Evolutionary conservation across 768 basidiomycete genomes (phyloP).

Genomic region (Leccinum aurantiacum): DNA sequence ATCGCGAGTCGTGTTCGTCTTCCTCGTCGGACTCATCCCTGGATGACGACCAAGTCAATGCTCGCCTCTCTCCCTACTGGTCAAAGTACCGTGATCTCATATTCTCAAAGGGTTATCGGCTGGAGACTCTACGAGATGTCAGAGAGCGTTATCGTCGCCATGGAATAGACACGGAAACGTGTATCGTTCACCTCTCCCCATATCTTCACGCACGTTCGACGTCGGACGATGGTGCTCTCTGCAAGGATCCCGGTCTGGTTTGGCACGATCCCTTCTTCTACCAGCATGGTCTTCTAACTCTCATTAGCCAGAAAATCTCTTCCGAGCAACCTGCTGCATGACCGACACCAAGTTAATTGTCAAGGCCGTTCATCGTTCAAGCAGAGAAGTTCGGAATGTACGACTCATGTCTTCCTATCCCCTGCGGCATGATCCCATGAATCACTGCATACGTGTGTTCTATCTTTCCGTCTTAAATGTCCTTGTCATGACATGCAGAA

Average conservation of each 20-base stretch:
- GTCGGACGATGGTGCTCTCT: slow-evolving; percentile 58
- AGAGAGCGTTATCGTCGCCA: slow-evolving; percentile 52
- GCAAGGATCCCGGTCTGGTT: slow-evolving; percentile 72
- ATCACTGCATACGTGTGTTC: slow-evolving; percentile 73
- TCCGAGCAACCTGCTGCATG: slow-evolving; percentile 56
- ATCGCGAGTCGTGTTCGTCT: slow-evolving; percentile 38
- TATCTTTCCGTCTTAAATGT: neutral
- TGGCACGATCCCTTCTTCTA: slow-evolving; percentile 20
- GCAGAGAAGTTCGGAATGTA: slow-evolving; percentile 63
- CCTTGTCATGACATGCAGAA: slow-evolving; percentile 10
- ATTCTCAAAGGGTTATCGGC: slow-evolving; percentile 52
- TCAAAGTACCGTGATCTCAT: slow-evolving; percentile 49
- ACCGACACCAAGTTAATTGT: slow-evolving; percentile 58
- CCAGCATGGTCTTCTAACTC: slow-evolving; percentile 9
- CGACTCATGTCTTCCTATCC: slow-evolving; percentile 53
- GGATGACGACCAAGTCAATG: slow-evolving; percentile 54
- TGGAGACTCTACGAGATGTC: slow-evolving; percentile 71
- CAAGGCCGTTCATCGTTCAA: slow-evolving; percentile 65
- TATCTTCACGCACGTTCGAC: slow-evolving; percentile 35
- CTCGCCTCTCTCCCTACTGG: slow-evolving; percentile 64
- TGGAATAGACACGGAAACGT: slow-evolving; percentile 21
- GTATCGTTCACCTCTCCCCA: slow-evolving; percentile 27
- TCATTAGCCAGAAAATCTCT: slow-evolving; percentile 66
- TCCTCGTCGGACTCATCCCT: slow-evolving; percentile 51
- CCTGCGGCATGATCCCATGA: slow-evolving; percentile 59